Evolutionary conservation across 768 basidiomycete genomes (phyloP).

Genomic region (Rhodotorula babjevae): DNA sequence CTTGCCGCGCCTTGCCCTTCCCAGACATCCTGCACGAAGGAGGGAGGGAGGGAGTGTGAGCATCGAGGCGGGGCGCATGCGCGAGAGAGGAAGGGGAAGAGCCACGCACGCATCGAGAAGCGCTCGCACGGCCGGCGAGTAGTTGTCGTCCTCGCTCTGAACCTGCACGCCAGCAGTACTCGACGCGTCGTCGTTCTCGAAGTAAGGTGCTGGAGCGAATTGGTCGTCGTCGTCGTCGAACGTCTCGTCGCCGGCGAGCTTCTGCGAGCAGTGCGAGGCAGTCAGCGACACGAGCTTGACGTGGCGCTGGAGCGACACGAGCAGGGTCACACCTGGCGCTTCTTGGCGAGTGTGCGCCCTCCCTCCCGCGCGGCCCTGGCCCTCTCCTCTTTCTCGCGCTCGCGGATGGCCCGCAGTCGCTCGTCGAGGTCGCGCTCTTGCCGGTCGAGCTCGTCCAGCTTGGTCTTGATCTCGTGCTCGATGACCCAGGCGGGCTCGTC

Average conservation of each 20-base stretch:
- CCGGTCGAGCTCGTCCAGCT: slow-evolving; percentile 61
- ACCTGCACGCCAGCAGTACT: not conserved
- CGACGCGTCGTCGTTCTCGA: not conserved
- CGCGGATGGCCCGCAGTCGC: slow-evolving; percentile 36
- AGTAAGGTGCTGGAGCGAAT: slow-evolving; percentile 63
- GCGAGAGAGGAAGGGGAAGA: not conserved
- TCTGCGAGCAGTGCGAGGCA: slow-evolving; percentile 4
- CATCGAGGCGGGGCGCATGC: not conserved
- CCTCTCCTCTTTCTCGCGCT: slow-evolving; percentile 46
- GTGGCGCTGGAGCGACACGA: not conserved
- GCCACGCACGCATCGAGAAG: slow-evolving; percentile 68
- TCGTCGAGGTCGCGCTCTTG: slow-evolving; percentile 44
- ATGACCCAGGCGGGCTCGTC: slow-evolving; percentile 65
- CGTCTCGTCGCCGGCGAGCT: slow-evolving; percentile 43
- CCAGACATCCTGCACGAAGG: slow-evolving; percentile 36
- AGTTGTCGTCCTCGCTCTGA: slow-evolving; percentile 51
- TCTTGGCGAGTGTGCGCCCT: slow-evolving; percentile 44
- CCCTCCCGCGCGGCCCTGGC: slow-evolving; percentile 43
- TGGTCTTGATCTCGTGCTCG: slow-evolving; percentile 63
- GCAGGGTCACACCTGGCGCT: slow-evolving; percentile 55
- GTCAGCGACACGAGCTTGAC: not conserved
- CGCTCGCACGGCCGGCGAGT: slow-evolving; percentile 71
- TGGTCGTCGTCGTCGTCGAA: slow-evolving; percentile 56
- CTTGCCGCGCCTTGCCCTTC: slow-evolving; percentile 34
- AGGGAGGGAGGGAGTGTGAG: no score